A percentile compares a stretch with the other conserved stretches of the same genome.
Evolutionary conservation across 257 asterid genomes (phyloP).

Genomic region (Penstemon newberryi): DNA sequence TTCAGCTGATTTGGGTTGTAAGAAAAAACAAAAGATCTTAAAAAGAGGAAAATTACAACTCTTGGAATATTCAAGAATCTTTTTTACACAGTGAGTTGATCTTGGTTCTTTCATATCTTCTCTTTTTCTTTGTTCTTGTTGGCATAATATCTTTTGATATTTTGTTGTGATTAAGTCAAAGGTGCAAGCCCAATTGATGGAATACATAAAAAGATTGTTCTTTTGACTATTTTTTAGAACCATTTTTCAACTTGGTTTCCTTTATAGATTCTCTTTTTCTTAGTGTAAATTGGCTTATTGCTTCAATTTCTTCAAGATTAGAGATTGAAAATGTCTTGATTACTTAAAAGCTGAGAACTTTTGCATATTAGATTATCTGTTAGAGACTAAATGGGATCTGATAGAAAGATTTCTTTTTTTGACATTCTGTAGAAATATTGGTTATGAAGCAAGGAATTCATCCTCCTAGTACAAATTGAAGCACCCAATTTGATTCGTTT

Average conservation of each 20-base stretch:
- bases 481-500: slow-evolving; percentile 44
- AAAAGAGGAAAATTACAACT: neutral
- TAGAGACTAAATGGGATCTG: neutral
- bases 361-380: no score
- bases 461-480: slow-evolving; percentile 29
- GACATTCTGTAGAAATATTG: no score
- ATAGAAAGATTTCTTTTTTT: no score
- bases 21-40: slow-evolving; percentile 31
- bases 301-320: no score
- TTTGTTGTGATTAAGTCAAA: slow-evolving; percentile 18
- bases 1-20: slow-evolving; percentile 19
- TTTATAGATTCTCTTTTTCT: slow-evolving; percentile 28
- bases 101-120: neutral
- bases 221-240: slow-evolving; percentile 25
- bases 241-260: slow-evolving; percentile 19
- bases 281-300: slow-evolving; percentile 2
- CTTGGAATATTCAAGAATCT: slow-evolving; percentile 83
- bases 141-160: slow-evolving; percentile 15
- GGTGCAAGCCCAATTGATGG: slow-evolving; percentile 37
- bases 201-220: slow-evolving; percentile 30
- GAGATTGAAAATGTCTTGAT: slow-evolving; percentile 19
- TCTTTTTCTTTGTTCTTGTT: slow-evolving; percentile 27
- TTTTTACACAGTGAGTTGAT: slow-evolving; percentile 35
- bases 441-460: slow-evolving; percentile 62
- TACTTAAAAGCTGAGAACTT: slow-evolving; percentile 20